phyloP scores from a whole-genome alignment of 2,329 filamentous ascomycete species.

The Thermochaetoides dissita region DNA sequence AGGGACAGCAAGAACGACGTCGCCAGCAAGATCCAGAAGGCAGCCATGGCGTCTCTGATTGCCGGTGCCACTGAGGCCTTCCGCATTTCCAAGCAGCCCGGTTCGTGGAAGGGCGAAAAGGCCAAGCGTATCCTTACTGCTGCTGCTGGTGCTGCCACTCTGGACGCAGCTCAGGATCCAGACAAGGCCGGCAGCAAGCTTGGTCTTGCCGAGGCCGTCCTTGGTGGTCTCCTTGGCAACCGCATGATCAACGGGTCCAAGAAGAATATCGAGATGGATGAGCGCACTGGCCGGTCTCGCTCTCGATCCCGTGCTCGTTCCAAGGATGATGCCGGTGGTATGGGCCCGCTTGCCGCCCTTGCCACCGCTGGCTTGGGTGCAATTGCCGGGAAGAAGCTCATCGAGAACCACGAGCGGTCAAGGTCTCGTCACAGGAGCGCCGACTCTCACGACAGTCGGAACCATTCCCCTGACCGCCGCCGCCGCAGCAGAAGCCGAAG shows the following conservation, averaged over 20 bases:
- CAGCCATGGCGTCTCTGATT: constrained; percentile 78
- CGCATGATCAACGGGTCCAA: constrained; percentile 69
- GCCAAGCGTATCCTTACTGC: constrained; percentile 84
- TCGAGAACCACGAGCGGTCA: constrained; percentile 29
- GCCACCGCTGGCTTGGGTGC: constrained; percentile 49
- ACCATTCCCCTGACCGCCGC: constrained; percentile 25
- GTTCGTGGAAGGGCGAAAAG: constrained; percentile 81
- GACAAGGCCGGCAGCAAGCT: constrained; percentile 67
- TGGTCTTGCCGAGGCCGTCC: constrained; percentile 71
- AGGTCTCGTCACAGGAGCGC: constrained; percentile 42
- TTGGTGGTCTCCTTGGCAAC: constrained; percentile 78
- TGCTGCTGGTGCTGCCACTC: constrained; percentile 70
- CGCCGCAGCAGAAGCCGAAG: constrained; percentile 39
- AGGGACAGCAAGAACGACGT: constrained; percentile 31
- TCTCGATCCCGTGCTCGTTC: constrained; percentile 55
- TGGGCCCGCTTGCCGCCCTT: constrained; percentile 44
- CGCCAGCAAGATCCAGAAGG: constrained; percentile 59
- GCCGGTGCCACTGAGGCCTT: constrained; percentile 88
- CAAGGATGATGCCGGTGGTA: constrained; percentile 25
- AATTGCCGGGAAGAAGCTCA: constrained; percentile 46
- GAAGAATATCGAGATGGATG: constrained; percentile 50
- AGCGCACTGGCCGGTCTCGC: constrained; percentile 47
- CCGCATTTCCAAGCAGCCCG: constrained; percentile 75
- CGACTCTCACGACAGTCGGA: constrained; percentile 32
- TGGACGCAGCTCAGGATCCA: constrained; percentile 63